A percentile compares a stretch with the other conserved stretches of the same genome.
Evolutionary conservation across 148 eudicot genomes (phyloP).

Genomic region (Amaranthus hypochondriacus): DNA sequence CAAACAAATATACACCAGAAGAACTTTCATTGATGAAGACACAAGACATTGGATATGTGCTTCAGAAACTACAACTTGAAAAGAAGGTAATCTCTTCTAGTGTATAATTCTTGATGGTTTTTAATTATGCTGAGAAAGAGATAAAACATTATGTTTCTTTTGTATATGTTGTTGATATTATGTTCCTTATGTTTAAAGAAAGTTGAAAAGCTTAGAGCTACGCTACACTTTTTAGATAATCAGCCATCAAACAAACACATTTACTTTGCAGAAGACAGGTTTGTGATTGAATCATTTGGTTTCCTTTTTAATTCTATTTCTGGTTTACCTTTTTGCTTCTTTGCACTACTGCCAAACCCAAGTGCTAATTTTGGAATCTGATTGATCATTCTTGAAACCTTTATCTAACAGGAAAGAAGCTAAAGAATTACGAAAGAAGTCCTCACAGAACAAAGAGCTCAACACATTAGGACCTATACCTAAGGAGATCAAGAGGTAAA

Average conservation of each 20-base stretch:
- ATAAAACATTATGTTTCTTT: neutral
- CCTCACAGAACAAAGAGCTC: constrained; percentile 17
- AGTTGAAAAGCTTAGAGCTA: constrained; percentile 63
- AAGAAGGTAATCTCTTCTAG: constrained; percentile 49
- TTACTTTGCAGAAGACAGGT: constrained; percentile 91
- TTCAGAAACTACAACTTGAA: constrained; percentile 77
- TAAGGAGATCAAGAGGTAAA: constrained; percentile 48
- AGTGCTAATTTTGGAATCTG: neutral
- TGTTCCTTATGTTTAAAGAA: constrained; percentile 40
- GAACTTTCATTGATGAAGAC: constrained; percentile 84
- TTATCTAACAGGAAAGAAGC: constrained; percentile 61
- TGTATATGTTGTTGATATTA: neutral
- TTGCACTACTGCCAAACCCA: neutral
- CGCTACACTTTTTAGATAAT: constrained; percentile 51
- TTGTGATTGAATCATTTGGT: constrained; percentile 16
- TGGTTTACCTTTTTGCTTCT: neutral
- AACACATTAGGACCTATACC: constrained; percentile 41
- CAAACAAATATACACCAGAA: constrained; percentile 60
- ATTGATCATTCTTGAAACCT: neutral
- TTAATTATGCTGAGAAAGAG: neutral
- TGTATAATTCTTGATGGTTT: too few species aligned
- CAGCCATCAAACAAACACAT: constrained; percentile 51
- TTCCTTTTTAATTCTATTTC: neutral
- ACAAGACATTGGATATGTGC: constrained; percentile 71
- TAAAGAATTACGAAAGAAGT: constrained; percentile 38